Evolutionary conservation across 2,329 filamentous ascomycete species (phyloP).

Genomic region (Colletotrichum godetiae): DNA sequence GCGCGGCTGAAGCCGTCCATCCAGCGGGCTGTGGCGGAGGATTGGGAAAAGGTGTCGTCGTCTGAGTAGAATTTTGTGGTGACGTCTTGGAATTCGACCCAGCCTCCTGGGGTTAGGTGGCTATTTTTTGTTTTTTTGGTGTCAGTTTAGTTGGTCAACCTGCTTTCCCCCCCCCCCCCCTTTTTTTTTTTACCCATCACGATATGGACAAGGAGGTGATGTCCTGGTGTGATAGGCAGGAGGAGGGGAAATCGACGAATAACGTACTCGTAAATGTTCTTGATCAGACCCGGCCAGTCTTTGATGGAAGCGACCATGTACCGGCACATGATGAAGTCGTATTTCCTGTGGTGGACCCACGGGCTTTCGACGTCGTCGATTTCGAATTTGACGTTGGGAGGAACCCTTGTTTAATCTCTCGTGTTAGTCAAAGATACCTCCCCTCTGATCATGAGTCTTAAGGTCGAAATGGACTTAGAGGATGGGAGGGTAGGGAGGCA

Average conservation of each 20-base stretch:
- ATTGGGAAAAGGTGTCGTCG: not conserved
- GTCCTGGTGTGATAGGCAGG: slow-evolving; percentile 24
- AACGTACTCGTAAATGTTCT: not conserved
- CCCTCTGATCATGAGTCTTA: not conserved
- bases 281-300: slow-evolving; percentile 5
- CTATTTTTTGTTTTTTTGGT: slow-evolving; percentile 33
- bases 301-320: slow-evolving; percentile 6
- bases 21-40: slow-evolving; percentile 28
- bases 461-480: not conserved
- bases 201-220: too few relatives aligned
- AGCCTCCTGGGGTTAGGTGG: slow-evolving; percentile 14
- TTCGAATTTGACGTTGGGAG: slow-evolving; percentile 72
- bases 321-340: slow-evolving; percentile 45
- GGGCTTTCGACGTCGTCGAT: slow-evolving; percentile 71
- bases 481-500: not conserved
- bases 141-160: slow-evolving; percentile 35
- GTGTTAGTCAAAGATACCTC: not conserved
- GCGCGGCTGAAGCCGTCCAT: slow-evolving; percentile 38
- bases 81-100: slow-evolving; percentile 22
- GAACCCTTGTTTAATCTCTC: slow-evolving; percentile 60
- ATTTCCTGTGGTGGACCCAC: slow-evolving; percentile 54
- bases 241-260: not conserved
- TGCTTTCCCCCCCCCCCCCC: too few relatives aligned
- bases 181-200: too few relatives aligned
- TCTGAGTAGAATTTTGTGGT: not conserved